Conservation (phyloP, 1,284 basidiomycete genomes). For the Violaceomyces palustris region DNA sequence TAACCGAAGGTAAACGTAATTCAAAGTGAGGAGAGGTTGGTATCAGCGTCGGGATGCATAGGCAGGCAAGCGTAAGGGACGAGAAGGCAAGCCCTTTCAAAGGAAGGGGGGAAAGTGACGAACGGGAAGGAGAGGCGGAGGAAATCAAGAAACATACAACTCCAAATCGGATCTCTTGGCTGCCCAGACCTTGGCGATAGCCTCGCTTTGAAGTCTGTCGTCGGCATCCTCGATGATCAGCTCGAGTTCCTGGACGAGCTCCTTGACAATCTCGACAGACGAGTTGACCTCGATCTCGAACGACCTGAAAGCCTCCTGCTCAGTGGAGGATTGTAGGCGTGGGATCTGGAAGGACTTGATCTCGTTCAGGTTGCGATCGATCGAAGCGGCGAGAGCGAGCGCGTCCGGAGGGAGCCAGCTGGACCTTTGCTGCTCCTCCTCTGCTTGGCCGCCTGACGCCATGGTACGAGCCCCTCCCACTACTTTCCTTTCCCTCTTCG, state of each 20-base stretch:
- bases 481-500: no score
- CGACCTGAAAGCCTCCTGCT: constrained; percentile 12
- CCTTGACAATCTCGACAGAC: constrained; percentile 25
- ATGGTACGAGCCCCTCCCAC: no score
- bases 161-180: constrained; percentile 10
- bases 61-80: neutral
- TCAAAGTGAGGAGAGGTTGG: no score
- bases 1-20: no score
- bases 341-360: constrained; percentile 28
- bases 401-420: constrained; percentile 20
- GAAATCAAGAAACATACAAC: constrained; percentile 1
- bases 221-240: constrained; percentile 36
- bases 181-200: constrained; percentile 4
- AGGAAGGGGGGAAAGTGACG: neutral
- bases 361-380: constrained; percentile 23
- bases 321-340: constrained; percentile 14
- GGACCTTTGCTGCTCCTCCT: no score
- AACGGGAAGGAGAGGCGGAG: neutral
- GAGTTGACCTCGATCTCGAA: constrained; percentile 30
- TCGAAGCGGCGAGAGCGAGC: constrained; percentile 11
- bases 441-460: no score
- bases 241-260: constrained; percentile 23
- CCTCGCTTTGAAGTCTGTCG: constrained; percentile 10
- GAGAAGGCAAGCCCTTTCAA: neutral
- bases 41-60: no score